Evolutionary conservation across 768 basidiomycete species (phyloP).

Genomic region (Mycena vulgaris): DNA sequence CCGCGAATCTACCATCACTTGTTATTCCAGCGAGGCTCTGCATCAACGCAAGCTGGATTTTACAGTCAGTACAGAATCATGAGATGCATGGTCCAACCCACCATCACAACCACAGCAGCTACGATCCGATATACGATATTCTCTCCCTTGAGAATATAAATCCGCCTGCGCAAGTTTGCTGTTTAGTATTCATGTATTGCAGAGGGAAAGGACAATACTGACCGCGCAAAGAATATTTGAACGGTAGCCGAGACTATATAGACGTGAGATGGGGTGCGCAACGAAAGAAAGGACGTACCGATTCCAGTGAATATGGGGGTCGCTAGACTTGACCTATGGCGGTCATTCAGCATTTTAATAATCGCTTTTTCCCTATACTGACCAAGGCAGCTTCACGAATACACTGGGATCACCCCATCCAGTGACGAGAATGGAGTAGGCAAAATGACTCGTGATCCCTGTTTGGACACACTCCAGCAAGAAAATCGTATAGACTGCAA

Average conservation of each 20-base stretch:
- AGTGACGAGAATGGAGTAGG: conserved; percentile 37
- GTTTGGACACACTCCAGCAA: conserved; percentile 41
- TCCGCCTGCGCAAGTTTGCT: conserved; percentile 9
- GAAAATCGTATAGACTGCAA: conserved; percentile 30
- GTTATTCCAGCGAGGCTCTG: conserved; percentile 16
- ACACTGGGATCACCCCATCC: conserved; percentile 38
- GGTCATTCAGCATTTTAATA: no score
- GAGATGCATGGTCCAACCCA: neutral
- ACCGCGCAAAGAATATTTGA: conserved; percentile 30
- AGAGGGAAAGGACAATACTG: neutral
- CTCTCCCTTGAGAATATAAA: conserved; percentile 25
- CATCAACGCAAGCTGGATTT: conserved; percentile 23
- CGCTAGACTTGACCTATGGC: conserved; percentile 27
- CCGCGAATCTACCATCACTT: conserved; percentile 3
- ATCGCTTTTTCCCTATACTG: no score
- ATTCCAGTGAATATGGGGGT: conserved; percentile 39
- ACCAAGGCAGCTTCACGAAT: conserved; percentile 39
- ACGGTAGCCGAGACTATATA: conserved; percentile 17
- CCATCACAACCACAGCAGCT: neutral
- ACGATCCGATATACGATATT: neutral
- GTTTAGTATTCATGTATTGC: neutral
- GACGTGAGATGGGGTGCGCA: neutral
- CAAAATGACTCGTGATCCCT: conserved; percentile 36
- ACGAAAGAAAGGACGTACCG: conserved; percentile 25
- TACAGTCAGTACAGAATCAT: neutral